Percentiles rank a stretch among this genome's conserved stretches.
These are phyloP conservation scores for Zymoseptoria brevis DNA, from an alignment of 2,329 filamentous ascomycete species.

Conservation along the genomic window DNA sequence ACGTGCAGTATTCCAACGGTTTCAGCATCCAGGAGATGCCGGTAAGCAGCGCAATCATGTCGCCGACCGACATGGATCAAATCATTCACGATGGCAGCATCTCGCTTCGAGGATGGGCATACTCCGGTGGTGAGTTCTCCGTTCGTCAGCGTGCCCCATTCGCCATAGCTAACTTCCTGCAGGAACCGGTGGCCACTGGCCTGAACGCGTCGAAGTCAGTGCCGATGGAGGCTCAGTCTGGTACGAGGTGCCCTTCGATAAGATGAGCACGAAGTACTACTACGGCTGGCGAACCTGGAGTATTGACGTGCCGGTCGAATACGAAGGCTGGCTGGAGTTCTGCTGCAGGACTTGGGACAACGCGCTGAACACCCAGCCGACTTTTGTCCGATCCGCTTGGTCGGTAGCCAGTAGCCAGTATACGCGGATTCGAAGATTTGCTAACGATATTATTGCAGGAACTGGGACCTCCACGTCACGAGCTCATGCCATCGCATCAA, in stretches of 20 bases:
- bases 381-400: constrained; percentile 38
- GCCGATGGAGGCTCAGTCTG: constrained; percentile 56
- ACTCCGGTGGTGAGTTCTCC: constrained; percentile 25
- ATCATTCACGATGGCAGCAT: constrained; percentile 55
- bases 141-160: no score
- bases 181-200: constrained; percentile 33
- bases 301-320: constrained; percentile 51
- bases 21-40: constrained; percentile 67
- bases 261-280: constrained; percentile 54
- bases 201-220: constrained; percentile 56
- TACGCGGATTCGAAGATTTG: no score
- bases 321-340: constrained; percentile 41
- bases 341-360: constrained; percentile 39
- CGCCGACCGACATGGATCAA: constrained; percentile 52
- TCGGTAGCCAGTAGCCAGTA: constrained; percentile 18
- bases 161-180: neutral
- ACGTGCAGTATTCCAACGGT: constrained; percentile 43
- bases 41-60: constrained; percentile 59
- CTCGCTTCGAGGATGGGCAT: constrained; percentile 42
- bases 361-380: constrained; percentile 41
- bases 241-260: constrained; percentile 55
- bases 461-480: constrained; percentile 60
- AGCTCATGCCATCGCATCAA: constrained; percentile 53
- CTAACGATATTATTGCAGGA: constrained; percentile 32
- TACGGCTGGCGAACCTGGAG: constrained; percentile 60